Evolutionary conservation across 176 grass and related monocot species (phyloP), one percentile per base, ranked within the genome.

Genomic region (Phyllostachys edulis): DNA sequence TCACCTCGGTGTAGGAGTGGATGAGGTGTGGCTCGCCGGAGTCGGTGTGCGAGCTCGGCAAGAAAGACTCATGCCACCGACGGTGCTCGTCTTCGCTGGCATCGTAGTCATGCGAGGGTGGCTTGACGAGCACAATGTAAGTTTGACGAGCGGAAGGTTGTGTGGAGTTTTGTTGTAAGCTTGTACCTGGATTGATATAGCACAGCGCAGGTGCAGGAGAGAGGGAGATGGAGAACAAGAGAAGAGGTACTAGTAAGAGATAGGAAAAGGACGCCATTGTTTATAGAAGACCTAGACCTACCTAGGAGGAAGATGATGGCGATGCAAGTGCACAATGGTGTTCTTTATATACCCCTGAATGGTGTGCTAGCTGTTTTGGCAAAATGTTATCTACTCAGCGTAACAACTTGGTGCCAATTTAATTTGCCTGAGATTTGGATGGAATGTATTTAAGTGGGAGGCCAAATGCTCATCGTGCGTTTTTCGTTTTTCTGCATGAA

Each of bases 11-110:
- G 49, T 92, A 89, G 9, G 90, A 67, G 42, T 92, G 87, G 39
- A 82, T 17, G 34, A 92, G 82, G 8, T 82, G 82, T 7, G 77
- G 44, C 50, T 88, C 38, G 8, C 45, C 40, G 24, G 75, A 75
- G 13, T 55, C 59, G 9, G 71, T 55, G 4, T 23, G 37, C 0
- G 41, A 13, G 65, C 0, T 54, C 3, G 82, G 82, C 63, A 88
- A 15, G 86, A 91, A 91, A 15, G 90, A 88, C 23, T 85, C 57
- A 9, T 91, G 77, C 83, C 87, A 89, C 16, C 17, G 71, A 2
- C 56, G 71, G 66, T 63, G 88, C 0, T 9, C 39, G 17, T 11
- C 69, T 32, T 55, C 57, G n/a, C 12, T n/a, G 2, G 52, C 70
- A 0, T 14, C 20, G 12, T 38, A 4, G 24, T 0, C 44, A 54